Conservation (phyloP, 306 rosid species). For the Urtica urens region DNA sequence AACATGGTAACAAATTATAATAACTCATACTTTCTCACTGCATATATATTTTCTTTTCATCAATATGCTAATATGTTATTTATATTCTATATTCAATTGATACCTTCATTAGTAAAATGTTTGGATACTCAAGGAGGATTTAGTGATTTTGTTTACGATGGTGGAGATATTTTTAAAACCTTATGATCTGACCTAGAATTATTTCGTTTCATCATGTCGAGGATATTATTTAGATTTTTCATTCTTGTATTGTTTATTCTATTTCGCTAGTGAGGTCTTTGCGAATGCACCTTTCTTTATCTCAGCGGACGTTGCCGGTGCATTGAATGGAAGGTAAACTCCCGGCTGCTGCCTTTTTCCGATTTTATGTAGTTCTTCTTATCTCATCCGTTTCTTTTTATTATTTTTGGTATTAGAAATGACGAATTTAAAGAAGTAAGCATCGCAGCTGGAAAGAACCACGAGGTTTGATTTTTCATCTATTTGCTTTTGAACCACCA, state of each 20-base stretch:
- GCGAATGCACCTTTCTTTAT: conserved; percentile 89
- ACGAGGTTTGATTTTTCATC: conserved; percentile 50
- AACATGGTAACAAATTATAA: no score
- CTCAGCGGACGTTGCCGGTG: conserved; percentile 81
- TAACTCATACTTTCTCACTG: no score
- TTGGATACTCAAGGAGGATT: no score
- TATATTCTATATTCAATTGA: no score
- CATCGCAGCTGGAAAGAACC: conserved; percentile 74
- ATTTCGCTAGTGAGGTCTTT: conserved; percentile 61
- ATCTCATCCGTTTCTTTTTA: conserved; percentile 8
- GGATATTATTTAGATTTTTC: no score
- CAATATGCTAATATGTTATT: no score
- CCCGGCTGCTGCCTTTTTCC: neutral
- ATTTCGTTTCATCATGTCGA: no score
- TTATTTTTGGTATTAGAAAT: conserved; percentile 44
- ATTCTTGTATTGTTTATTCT: conserved; percentile 17
- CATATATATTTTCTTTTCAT: no score
- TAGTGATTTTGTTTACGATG: no score
- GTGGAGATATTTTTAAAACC: no score
- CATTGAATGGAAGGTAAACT: conserved; percentile 48
- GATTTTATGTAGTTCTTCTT: conserved; percentile 4
- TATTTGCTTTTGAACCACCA: neutral
- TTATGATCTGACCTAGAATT: no score
- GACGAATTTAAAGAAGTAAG: conserved; percentile 69
- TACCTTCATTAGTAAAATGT: no score